A percentile compares a stretch with the other conserved stretches of the same genome.
phyloP scores from a whole-genome alignment of 1,139 yeast genomes.

The Chernovozyma sophiae-reginae region DNA sequence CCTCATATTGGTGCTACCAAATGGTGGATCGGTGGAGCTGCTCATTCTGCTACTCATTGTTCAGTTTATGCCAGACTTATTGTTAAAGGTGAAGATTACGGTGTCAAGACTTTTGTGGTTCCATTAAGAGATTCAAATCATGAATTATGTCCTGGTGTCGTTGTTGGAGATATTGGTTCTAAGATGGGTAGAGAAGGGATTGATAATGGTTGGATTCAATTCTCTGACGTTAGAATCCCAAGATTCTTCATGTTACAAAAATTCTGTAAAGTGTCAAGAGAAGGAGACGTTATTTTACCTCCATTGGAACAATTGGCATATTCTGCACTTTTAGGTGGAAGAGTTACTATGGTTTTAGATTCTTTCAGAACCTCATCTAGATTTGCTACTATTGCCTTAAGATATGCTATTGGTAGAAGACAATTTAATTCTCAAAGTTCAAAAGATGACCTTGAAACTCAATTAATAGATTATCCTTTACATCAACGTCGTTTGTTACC shows the following conservation, averaged over 20 bases:
- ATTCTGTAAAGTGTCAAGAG: constrained; percentile 39
- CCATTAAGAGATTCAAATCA: constrained; percentile 46
- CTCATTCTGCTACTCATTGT: constrained; percentile 47
- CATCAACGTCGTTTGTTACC: constrained; percentile 46
- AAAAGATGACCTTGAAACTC: constrained; percentile 28
- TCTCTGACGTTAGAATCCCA: constrained; percentile 42
- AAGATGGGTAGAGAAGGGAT: constrained; percentile 51
- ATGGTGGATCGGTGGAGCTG: constrained; percentile 54
- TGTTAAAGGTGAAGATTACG: constrained; percentile 43
- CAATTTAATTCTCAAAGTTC: constrained; percentile 35
- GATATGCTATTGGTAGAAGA: constrained; percentile 45
- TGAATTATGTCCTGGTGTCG: constrained; percentile 40
- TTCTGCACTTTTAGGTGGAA: constrained; percentile 43
- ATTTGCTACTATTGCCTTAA: constrained; percentile 39
- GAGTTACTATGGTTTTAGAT: constrained; percentile 44
- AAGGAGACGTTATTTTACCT: constrained; percentile 40
- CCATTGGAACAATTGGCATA: constrained; percentile 47
- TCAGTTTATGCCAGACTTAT: constrained; percentile 41
- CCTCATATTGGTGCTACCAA: constrained; percentile 50
- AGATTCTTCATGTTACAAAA: constrained; percentile 47
- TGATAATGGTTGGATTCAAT: constrained; percentile 50
- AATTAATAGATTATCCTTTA: constrained; percentile 44
- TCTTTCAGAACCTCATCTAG: constrained; percentile 42
- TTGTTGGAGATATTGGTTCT: constrained; percentile 46
- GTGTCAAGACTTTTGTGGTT: constrained; percentile 47